Evolutionary conservation across 202 grass and related monocot genomes (phyloP).

Genomic region (Setaria viridis): DNA sequence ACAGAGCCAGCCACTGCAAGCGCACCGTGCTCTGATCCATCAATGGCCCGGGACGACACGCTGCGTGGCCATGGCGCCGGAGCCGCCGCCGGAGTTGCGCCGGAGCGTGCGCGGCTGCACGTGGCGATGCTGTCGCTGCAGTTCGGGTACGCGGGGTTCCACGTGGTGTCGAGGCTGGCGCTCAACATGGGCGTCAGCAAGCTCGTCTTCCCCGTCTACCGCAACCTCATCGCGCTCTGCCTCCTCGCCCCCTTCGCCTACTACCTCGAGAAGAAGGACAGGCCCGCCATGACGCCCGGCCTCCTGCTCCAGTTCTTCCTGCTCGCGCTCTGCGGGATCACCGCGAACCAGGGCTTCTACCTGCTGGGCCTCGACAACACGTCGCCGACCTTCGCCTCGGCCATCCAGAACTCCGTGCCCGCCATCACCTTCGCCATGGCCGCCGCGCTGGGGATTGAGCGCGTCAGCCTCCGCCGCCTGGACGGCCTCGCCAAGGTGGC

Average conservation of each 20-base stretch:
- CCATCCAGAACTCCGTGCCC: constrained; percentile 97
- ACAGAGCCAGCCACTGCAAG: too few species aligned
- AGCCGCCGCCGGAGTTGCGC: background rate
- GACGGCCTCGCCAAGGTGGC: constrained; percentile 81
- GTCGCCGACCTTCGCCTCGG: constrained; percentile 91
- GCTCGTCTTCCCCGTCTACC: constrained; percentile 96
- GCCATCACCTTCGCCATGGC: constrained; percentile 99
- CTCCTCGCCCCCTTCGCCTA: constrained; percentile 93
- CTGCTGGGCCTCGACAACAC: constrained; percentile 93
- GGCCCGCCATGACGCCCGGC: constrained; percentile 66
- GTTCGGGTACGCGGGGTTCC: constrained; percentile 98
- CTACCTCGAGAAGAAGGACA: constrained; percentile 97
- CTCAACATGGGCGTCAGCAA: constrained; percentile 99
- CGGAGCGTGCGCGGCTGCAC: constrained; percentile 91
- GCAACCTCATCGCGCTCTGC: constrained; percentile 89
- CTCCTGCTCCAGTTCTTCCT: constrained; percentile 91
- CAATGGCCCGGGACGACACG: too few species aligned
- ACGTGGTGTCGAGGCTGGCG: constrained; percentile 86
- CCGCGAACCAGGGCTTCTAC: constrained; percentile 97
- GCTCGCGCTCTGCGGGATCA: constrained; percentile 92
- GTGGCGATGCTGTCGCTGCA: constrained; percentile 94
- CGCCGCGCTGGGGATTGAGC: constrained; percentile 83
- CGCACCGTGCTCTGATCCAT: too few species aligned
- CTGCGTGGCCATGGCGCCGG: too few species aligned
- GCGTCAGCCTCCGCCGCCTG: constrained; percentile 66